Percentiles rank a stretch among this genome's conserved stretches.
These are phyloP conservation scores for Crataegus laevigata DNA, from an alignment of 306 rosid genomes.

Conservation along the genomic window DNA sequence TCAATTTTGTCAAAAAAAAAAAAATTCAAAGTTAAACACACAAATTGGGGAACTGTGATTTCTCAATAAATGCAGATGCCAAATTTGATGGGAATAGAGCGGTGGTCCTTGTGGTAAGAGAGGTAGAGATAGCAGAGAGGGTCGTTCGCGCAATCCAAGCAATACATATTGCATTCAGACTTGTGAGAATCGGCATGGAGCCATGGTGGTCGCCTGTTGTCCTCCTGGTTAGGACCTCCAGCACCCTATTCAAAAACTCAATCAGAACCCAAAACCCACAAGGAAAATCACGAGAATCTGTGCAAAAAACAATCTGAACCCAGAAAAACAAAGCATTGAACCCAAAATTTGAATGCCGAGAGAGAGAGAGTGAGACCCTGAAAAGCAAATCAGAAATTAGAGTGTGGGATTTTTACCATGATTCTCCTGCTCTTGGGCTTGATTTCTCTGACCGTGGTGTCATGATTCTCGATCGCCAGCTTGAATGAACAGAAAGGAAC, in stretches of 20 bases:
- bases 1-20: too few species aligned
- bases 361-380: not conserved
- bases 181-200: conserved; percentile 89
- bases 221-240: conserved; percentile 85
- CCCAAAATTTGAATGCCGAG: not conserved
- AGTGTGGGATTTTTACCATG: not conserved
- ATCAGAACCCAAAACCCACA: not conserved
- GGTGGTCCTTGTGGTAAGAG: conserved; percentile 69
- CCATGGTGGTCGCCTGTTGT: conserved; percentile 97
- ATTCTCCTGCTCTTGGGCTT: too few species aligned
- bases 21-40: not conserved
- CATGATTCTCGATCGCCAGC: too few species aligned
- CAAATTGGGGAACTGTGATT: not conserved
- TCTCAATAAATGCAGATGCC: not conserved
- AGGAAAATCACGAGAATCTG: not conserved
- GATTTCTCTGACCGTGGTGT: too few species aligned
- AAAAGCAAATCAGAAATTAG: not conserved
- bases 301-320: not conserved
- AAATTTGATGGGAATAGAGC: conserved; percentile 24
- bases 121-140: conserved; percentile 92
- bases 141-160: conserved; percentile 92
- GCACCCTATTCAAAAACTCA: conserved; percentile 55
- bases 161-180: conserved; percentile 96
- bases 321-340: conserved; percentile 6
- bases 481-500: too few species aligned